Percentiles rank a stretch among this genome's conserved stretches.
Conservation (phyloP, 1,139 yeast genomes). For the Pichia sp. region DNA sequence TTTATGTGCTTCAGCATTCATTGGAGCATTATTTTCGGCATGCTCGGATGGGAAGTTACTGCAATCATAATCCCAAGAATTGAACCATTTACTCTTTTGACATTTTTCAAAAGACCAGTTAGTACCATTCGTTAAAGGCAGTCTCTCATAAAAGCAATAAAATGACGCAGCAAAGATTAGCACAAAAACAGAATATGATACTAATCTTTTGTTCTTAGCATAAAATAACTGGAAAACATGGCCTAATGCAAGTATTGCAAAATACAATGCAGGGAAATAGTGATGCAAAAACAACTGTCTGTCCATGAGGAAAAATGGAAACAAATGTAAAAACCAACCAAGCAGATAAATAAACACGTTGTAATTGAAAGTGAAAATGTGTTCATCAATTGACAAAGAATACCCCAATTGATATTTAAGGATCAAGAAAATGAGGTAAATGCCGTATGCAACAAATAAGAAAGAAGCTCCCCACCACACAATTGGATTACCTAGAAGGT, state of each 20-base stretch:
- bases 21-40: slow-evolving; percentile 8
- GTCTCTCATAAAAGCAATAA: slow-evolving; percentile 53
- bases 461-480: slow-evolving; percentile 83
- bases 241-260: slow-evolving; percentile 78
- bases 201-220: slow-evolving; percentile 36
- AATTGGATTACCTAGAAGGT: slow-evolving; percentile 83
- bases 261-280: slow-evolving; percentile 84
- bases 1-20: slow-evolving; percentile 10
- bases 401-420: slow-evolving; percentile 73
- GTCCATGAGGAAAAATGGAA: slow-evolving; percentile 88
- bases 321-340: slow-evolving; percentile 81
- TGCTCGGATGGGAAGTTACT: slow-evolving; percentile 38
- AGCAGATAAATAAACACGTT: slow-evolving; percentile 60
- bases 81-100: slow-evolving; percentile 48
- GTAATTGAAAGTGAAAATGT: slow-evolving; percentile 62
- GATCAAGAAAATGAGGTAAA: slow-evolving; percentile 48
- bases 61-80: slow-evolving; percentile 86
- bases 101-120: slow-evolving; percentile 75
- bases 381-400: slow-evolving; percentile 37
- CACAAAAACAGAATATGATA: slow-evolving; percentile 40
- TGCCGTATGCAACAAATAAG: slow-evolving; percentile 45
- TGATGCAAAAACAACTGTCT: slow-evolving; percentile 92
- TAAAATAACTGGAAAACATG: slow-evolving; percentile 70
- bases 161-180: slow-evolving; percentile 44
- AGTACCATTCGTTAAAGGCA: slow-evolving; percentile 73